These are phyloP conservation scores for Penicillium chermesinum DNA, from an alignment of 495 filamentous ascomycete species.

Conservation along the genomic window DNA sequence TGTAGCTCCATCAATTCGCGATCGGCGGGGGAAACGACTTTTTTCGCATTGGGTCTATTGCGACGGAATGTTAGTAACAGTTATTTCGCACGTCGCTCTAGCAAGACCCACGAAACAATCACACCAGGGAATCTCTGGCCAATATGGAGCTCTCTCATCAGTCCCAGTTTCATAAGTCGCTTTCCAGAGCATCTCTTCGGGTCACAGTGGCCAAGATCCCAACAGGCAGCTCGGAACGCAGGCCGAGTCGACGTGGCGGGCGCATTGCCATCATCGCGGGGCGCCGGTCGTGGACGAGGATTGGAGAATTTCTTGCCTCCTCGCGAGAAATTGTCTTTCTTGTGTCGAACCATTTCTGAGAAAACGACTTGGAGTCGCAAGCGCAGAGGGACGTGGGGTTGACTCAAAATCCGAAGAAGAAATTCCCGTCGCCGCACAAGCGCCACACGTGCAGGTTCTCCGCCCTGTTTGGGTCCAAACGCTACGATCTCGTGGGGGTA, in stretches of 20 bases:
- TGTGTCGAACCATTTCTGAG: slow-evolving; percentile 75
- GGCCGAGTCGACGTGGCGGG: slow-evolving; percentile 42
- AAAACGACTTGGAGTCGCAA: neutral
- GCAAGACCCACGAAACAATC: slow-evolving; percentile 66
- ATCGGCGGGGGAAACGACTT: slow-evolving; percentile 75
- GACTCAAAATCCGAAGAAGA: slow-evolving; percentile 9
- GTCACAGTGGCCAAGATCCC: slow-evolving; percentile 97
- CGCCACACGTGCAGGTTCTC: slow-evolving; percentile 30
- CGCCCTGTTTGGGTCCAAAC: slow-evolving; percentile 19
- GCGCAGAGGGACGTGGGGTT: neutral
- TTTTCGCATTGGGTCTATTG: slow-evolving; percentile 79
- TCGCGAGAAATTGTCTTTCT: slow-evolving; percentile 78
- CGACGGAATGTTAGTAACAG: slow-evolving; percentile 9
- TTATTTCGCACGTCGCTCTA: slow-evolving; percentile 5
- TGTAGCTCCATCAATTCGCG: slow-evolving; percentile 72
- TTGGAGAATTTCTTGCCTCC: slow-evolving; percentile 61
- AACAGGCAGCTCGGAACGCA: slow-evolving; percentile 86
- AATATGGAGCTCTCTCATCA: slow-evolving; percentile 89
- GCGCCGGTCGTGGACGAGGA: slow-evolving; percentile 43
- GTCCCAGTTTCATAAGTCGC: slow-evolving; percentile 78
- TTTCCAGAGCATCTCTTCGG: slow-evolving; percentile 96
- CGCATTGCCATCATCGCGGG: slow-evolving; percentile 38
- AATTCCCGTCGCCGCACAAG: slow-evolving; percentile 18
- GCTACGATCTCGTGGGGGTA: slow-evolving; percentile 15
- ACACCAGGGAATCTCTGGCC: slow-evolving; percentile 88